Evolutionary conservation across 768 basidiomycete genomes (phyloP), one percentile per base, ranked within the genome.

Genomic region (Paxillus ammoniavirescens): DNA sequence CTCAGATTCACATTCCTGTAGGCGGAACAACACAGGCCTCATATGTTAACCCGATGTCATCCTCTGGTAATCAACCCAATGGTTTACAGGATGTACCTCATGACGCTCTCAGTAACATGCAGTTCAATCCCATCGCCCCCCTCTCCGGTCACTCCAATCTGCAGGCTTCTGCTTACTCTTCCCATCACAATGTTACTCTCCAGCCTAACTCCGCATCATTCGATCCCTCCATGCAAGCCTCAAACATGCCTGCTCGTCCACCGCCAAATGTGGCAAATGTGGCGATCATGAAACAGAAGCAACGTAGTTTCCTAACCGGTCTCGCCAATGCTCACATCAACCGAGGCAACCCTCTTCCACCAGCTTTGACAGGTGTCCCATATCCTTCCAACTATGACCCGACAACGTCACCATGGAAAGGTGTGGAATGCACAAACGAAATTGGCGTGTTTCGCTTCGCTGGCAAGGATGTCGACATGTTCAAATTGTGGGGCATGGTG

Each of bases 381-480:
- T 76, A 77, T 47, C 76, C 77, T 12, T 73, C 79, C 4, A 74
- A 72, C 48, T 92, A 82, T 58, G 89, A 93, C 67, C 83, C 81
- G 26, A 67, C 66, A 42, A 77, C 72, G 41, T 83, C 89, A 1
- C 77, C 72, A 18, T 92, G 86, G 84, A 82, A 82, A 63, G 70
- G 72, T 49, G 72, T 93, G 54, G 88, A 91, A 54, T 74, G 80
- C 26, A 80, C 83, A 51, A 59, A 62, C 9, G 87, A 88, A 57
- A 59, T 77, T 10, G 91, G 91, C 31, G 71, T 77, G 38, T 76
- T 92, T 67, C 81, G 82, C 45, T 63, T 93, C 17, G 86, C 83
- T 3, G 88, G 87, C 15, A 86, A 80, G 66, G 89, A 91, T 60
- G 71, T 93, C 42, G 86, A 89, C 65, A 67, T 93, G n/a, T 84